A percentile compares a stretch with the other conserved stretches of the same genome.
These are phyloP conservation scores for Clitoria ternatea DNA, from an alignment of 306 rosid genomes.

Conservation along the genomic window DNA sequence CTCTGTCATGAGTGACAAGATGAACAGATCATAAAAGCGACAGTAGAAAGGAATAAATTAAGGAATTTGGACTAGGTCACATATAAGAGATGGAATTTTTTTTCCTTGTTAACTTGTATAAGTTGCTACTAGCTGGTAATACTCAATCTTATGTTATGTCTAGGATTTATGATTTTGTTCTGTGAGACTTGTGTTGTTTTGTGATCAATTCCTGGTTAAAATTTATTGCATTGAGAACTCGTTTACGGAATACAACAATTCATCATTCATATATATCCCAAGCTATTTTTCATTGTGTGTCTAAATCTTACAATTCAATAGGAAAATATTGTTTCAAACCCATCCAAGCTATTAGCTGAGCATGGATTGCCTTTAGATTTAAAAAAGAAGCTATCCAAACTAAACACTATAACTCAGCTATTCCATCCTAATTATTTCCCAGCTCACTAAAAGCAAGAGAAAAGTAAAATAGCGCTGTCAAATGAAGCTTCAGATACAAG, in stretches of 20 bases:
- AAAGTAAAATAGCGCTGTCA: background rate
- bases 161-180: background rate
- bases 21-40: background rate
- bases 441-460: conserved; percentile 2
- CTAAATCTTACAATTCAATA: background rate
- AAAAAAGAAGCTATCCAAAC: background rate
- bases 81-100: background rate
- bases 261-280: background rate
- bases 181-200: background rate
- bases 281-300: background rate
- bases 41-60: background rate
- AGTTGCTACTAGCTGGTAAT: background rate
- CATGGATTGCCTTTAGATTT: conserved; percentile 1
- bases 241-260: background rate
- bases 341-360: background rate
- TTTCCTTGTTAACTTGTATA: background rate
- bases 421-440: background rate
- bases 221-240: background rate
- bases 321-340: background rate
- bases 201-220: background rate
- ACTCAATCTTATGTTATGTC: background rate
- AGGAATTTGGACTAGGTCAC: background rate
- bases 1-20: background rate
- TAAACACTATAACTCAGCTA: background rate
- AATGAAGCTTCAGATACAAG: conserved; percentile 18